Conservation (phyloP, 495 filamentous ascomycete genomes). For the Clavariopsis aquatica region DNA sequence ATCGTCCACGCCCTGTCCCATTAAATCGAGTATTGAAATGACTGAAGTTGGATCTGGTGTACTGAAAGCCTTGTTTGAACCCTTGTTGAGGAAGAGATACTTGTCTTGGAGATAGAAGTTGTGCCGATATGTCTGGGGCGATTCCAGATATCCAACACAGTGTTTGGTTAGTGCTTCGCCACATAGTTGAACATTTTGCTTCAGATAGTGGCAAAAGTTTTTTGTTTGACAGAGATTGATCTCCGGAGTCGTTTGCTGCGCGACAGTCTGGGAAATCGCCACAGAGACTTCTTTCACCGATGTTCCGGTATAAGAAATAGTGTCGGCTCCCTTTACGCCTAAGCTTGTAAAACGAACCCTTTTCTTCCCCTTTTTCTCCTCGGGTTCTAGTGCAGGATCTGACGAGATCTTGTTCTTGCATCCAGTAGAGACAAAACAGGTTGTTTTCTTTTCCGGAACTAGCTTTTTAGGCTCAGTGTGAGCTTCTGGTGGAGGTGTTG, state of each 20-base stretch:
- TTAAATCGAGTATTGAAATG: conserved; percentile 16
- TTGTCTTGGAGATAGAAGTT: conserved; percentile 22
- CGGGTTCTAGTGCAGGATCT: background rate
- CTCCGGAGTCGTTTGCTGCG: conserved; percentile 8
- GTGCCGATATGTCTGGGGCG: conserved; percentile 22
- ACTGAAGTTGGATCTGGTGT: background rate
- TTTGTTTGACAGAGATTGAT: conserved; percentile 29
- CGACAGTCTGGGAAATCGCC: conserved; percentile 9
- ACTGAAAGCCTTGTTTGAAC: background rate
- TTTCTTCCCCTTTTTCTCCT: conserved; percentile 16
- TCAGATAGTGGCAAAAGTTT: conserved; percentile 32
- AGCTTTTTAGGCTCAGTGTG: background rate
- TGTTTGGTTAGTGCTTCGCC: conserved; percentile 7
- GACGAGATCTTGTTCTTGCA: conserved; percentile 7
- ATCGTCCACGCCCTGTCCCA: conserved; percentile 11
- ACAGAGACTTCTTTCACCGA: background rate
- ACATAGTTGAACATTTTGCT: conserved; percentile 26
- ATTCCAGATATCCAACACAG: conserved; percentile 33
- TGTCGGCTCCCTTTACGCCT: background rate
- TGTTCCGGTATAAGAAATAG: background rate
- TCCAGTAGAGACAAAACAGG: background rate
- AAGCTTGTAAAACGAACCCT: conserved; percentile 3
- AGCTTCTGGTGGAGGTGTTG: background rate
- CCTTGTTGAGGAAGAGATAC: background rate
- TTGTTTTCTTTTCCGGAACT: background rate